Base-by-base conservation (phyloP, 345 rosid genomes). In the Adansonia digitata region DNA sequence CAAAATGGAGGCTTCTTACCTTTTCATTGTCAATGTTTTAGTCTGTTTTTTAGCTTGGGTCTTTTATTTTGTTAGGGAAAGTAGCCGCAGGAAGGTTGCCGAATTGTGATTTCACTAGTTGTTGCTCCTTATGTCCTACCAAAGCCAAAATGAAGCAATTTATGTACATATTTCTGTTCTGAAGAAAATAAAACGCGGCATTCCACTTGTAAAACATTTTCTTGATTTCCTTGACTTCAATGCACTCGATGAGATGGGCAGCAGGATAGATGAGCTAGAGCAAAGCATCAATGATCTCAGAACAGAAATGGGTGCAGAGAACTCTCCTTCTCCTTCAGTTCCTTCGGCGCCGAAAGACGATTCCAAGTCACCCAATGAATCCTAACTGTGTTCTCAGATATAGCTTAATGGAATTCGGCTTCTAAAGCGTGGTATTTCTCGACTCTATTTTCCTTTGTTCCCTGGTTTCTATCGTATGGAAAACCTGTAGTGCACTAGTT, bases 241-340 rank as follows among this genome's bases (percentile, higher is more conserved):
- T 82, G 79, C 85, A 94, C 98, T 91, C 64, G 98, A 94, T 85
- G 98, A 94, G 69, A 94, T 94, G 97, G 95, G 94, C 72, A 77
- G 52, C 80, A 86, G 92, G 81, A 91, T 92, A 71, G 89, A 90
- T 75, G 92, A 94, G 78, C 82, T 91, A 81, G 97, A 94, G 85
- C 89, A 90, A 80, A 92, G 96, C 87, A 85, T 94, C 80, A 88
- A 87, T 35, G 97, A 89, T 49, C 88, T 94, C 66, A 82, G 84
- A 82, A 78, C 86, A 2, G 98, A 94, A 85, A 87, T 91, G 91
- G 92, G 94, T 46, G 85, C 86, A 70, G 97, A 92, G 73, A 89
- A 88, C 74, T 82, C 93, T 42, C 88, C 94, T 40, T 86, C 97
- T 52, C 86, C 91, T 40, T 80, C 89, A n/a, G 75, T 61, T 8